A percentile compares a stretch with the other conserved stretches of the same genome.
Evolutionary conservation across 2,329 filamentous ascomycete species (phyloP).

Genomic region (Fusarium guadeloupense): DNA sequence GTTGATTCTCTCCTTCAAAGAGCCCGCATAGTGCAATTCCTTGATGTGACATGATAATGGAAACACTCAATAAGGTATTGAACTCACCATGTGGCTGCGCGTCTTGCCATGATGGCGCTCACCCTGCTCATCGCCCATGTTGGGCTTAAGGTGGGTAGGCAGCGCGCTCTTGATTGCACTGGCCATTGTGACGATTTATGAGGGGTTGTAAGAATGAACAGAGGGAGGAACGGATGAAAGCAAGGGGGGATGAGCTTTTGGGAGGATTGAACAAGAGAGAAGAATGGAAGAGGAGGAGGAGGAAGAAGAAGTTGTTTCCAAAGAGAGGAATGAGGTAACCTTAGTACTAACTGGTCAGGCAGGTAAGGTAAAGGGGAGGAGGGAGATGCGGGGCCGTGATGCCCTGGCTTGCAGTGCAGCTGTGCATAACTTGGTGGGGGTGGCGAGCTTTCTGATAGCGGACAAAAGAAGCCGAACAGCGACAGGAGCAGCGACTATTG

Average conservation of each 20-base stretch:
- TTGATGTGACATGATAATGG: not conserved
- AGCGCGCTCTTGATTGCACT: conserved; percentile 77
- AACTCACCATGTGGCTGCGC: conserved; percentile 83
- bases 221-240: conserved; percentile 7
- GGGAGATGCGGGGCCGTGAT: conserved; percentile 39
- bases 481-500: not conserved
- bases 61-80: not conserved
- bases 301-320: conserved; percentile 29
- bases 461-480: conserved; percentile 18
- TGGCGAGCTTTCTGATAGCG: conserved; percentile 32
- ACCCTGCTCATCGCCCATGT: conserved; percentile 56
- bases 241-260: not conserved
- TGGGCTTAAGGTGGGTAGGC: conserved; percentile 83
- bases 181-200: conserved; percentile 65
- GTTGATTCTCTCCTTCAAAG: not conserved
- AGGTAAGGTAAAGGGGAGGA: conserved; percentile 32
- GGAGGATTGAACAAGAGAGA: not conserved
- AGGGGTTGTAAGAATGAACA: conserved; percentile 11
- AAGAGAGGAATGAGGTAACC: conserved; percentile 36
- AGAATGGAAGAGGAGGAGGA: not conserved
- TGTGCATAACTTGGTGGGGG: conserved; percentile 32
- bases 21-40: not conserved
- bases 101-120: conserved; percentile 81
- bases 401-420: conserved; percentile 24
- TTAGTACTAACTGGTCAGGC: too few species aligned